phyloP scores from a whole-genome alignment of 257 asterid genomes.

The Thymus quinquecostatus region DNA sequence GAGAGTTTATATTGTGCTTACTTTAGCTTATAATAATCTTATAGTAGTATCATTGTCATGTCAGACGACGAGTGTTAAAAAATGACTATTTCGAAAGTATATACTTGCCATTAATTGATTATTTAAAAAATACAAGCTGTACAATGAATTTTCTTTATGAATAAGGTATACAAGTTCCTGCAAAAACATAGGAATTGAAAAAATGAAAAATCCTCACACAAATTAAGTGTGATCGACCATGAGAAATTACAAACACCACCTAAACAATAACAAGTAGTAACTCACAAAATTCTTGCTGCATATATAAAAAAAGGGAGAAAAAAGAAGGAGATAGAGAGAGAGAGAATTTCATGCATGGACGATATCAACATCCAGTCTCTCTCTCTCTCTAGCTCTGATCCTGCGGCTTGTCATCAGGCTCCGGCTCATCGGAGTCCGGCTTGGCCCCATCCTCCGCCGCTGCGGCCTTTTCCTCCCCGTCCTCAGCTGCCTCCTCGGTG shows the following conservation, averaged over 20 bases:
- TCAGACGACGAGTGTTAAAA: no score
- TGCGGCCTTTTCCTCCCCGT: neutral
- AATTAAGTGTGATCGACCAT: slow-evolving; percentile 7
- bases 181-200: neutral
- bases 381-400: slow-evolving; percentile 26
- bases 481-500: neutral
- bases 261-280: slow-evolving; percentile 12
- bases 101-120: neutral
- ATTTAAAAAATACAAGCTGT: neutral
- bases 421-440: slow-evolving; percentile 27
- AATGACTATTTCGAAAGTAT: no score
- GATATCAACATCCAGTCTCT: no score
- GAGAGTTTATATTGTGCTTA: no score
- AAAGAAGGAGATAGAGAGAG: neutral
- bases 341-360: no score
- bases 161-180: slow-evolving; percentile 30
- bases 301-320: neutral
- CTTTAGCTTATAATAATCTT: no score
- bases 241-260: slow-evolving; percentile 17
- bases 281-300: neutral
- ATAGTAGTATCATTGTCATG: no score
- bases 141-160: slow-evolving; percentile 9
- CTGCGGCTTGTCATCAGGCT: slow-evolving; percentile 35
- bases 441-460: slow-evolving; percentile 11
- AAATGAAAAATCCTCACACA: slow-evolving; percentile 13